Percentiles rank a stretch among this genome's conserved stretches.
Conservation (phyloP, 2,329 filamentous ascomycete genomes). For the Cercospora zeina region DNA sequence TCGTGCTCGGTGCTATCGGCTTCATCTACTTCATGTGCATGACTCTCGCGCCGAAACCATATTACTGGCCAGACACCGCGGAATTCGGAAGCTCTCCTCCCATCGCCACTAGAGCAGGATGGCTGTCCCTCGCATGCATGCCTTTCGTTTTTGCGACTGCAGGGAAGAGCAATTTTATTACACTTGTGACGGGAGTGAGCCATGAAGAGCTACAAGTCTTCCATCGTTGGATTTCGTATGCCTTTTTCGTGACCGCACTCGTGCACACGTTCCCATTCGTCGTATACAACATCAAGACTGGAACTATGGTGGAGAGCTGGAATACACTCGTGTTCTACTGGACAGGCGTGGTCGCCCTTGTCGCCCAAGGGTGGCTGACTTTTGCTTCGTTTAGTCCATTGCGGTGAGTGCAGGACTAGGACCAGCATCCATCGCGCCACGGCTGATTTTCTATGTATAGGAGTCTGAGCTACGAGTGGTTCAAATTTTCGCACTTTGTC, state of each 20-base stretch:
- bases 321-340: slow-evolving; percentile 53
- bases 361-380: slow-evolving; percentile 58
- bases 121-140: slow-evolving; percentile 54
- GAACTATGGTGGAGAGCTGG: slow-evolving; percentile 53
- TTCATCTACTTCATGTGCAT: slow-evolving; percentile 51
- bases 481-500: slow-evolving; percentile 59
- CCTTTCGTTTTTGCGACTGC: slow-evolving; percentile 50
- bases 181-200: slow-evolving; percentile 55
- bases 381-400: slow-evolving; percentile 55
- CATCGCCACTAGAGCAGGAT: slow-evolving; percentile 55
- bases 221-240: slow-evolving; percentile 56
- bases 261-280: slow-evolving; percentile 63
- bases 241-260: slow-evolving; percentile 58
- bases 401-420: slow-evolving; percentile 45
- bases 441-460: slow-evolving; percentile 37
- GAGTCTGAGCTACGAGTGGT: slow-evolving; percentile 60
- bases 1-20: slow-evolving; percentile 45
- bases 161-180: slow-evolving; percentile 58
- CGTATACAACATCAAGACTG: slow-evolving; percentile 52
- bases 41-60: slow-evolving; percentile 47
- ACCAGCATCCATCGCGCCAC: not conserved
- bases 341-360: slow-evolving; percentile 57
- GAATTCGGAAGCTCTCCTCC: slow-evolving; percentile 55
- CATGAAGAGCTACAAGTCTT: slow-evolving; percentile 60
- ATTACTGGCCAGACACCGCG: slow-evolving; percentile 44